Percentiles rank a stretch among this genome's conserved stretches.
Conservation (phyloP, 805 yeast genomes). For the Tetrapisispora nanseiensis region DNA sequence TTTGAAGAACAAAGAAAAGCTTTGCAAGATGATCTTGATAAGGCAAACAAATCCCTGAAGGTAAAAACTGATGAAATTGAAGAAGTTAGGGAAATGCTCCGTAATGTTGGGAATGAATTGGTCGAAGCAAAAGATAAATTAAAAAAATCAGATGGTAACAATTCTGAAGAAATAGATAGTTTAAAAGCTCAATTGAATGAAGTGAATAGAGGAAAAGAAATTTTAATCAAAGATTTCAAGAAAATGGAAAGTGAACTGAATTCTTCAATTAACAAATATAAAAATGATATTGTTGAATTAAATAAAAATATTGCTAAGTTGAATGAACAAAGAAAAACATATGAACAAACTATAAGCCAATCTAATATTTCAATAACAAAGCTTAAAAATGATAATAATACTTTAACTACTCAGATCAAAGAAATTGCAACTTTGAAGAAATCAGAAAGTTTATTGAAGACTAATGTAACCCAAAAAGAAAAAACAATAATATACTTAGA, state of each 20-base stretch:
- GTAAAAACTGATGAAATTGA: slow-evolving; percentile 54
- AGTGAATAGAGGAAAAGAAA: slow-evolving; percentile 19
- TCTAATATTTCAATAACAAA: slow-evolving; percentile 10
- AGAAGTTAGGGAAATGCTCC: slow-evolving; percentile 62
- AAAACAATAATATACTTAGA: slow-evolving; percentile 32
- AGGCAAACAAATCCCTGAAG: slow-evolving; percentile 27
- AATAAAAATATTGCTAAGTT: slow-evolving; percentile 7
- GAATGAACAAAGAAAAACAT: slow-evolving; percentile 5
- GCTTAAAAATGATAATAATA: slow-evolving; percentile 12
- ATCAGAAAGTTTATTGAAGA: slow-evolving; percentile 11
- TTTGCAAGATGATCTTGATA: slow-evolving; percentile 11
- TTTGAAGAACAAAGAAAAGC: slow-evolving; percentile 11
- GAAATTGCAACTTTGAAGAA: slow-evolving; percentile 15
- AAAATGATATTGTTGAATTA: slow-evolving; percentile 14
- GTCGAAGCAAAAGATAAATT: slow-evolving; percentile 57
- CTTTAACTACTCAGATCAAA: slow-evolving; percentile 12
- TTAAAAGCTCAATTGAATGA: not conserved
- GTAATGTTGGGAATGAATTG: slow-evolving; percentile 67
- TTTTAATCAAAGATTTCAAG: slow-evolving; percentile 18
- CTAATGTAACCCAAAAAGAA: slow-evolving; percentile 27
- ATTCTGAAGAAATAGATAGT: slow-evolving; percentile 11
- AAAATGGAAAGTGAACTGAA: slow-evolving; percentile 25
- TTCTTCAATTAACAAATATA: slow-evolving; percentile 6
- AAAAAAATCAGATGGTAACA: slow-evolving; percentile 26
- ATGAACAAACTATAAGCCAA: slow-evolving; percentile 6